Base-by-base conservation (phyloP, 768 basidiomycete species). In the Auricularia sp. region DNA sequence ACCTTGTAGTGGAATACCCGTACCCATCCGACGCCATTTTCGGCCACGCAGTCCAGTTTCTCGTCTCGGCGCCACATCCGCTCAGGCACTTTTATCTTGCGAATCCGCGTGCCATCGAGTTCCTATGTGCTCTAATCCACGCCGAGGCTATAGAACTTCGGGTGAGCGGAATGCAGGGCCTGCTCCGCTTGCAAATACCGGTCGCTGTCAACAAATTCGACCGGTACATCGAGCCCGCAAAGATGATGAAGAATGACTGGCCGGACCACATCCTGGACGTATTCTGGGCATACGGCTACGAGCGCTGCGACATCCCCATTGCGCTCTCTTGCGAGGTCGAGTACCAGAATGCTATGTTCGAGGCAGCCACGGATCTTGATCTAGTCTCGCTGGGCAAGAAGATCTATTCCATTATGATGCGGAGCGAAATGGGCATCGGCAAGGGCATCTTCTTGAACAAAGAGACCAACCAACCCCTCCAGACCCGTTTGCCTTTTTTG, bases 361-460 rank as follows among this genome's bases (percentile, higher is more conserved):
- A 73, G 13, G 79, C 73, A 65, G 77, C 77, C 0, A 76, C 79
- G 61, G 79, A 82, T 67, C 75, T 71, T 35, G 79, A 88, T 69
- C 68, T 88, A 3, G 79, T 81, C 68, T 66, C 75, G 3, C 78
- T 88, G 3, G 86, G 84, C 1, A 67, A 81, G 42, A 77, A 75
- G 47, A 74, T 86, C 34, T 80, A 81, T 1, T 72, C 76, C 5
- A 73, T 83, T 54, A 82, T 89, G 67, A 72, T 82, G 8, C 74
- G 77, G 54, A 86, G 84, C 10, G 87, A 89, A 68, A 87, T 84
- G 70, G 81, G 84, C 3, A 77, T 88, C 65, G 71, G 76, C 3
- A 81, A 88, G 21, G 87, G 87, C 1, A 74, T 70, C 24, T 87
- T 16, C 6, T 18, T 83, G 71, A 77, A 83, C 68, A 68, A 73